phyloP scores from a whole-genome alignment of 257 asterid genomes.

The Salvia miltiorrhiza region DNA sequence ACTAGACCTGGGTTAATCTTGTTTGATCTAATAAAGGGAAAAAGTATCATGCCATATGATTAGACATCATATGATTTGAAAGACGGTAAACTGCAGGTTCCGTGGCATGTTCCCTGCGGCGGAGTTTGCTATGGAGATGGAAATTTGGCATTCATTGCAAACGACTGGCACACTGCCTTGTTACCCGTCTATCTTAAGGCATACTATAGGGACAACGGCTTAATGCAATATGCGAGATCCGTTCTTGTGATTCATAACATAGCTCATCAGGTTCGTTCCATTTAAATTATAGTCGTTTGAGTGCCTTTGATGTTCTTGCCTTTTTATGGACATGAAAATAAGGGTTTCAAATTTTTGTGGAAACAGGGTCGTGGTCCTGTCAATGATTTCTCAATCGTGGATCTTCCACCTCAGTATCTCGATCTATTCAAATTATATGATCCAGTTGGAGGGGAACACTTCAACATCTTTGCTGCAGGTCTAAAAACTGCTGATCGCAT shows the following conservation, averaged over 20 bases:
- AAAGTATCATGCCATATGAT: neutral
- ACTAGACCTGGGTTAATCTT: neutral
- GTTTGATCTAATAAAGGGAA: neutral
- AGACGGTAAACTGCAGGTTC: constrained; percentile 52
- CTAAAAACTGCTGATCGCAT: constrained; percentile 79
- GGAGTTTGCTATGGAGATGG: constrained; percentile 98
- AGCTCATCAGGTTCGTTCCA: constrained; percentile 87
- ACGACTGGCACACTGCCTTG: constrained; percentile 98
- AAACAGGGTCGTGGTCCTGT: constrained; percentile 95
- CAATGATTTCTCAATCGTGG: constrained; percentile 56
- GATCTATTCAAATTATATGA: constrained; percentile 73
- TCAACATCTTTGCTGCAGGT: constrained; percentile 95
- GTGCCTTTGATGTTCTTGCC: constrained; percentile 1
- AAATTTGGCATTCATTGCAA: constrained; percentile 86
- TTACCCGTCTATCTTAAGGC: constrained; percentile 96
- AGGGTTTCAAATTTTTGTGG: constrained; percentile 1
- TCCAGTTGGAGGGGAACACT: constrained; percentile 92
- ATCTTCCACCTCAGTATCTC: constrained; percentile 71
- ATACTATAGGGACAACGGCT: constrained; percentile 83
- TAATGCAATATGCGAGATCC: constrained; percentile 82
- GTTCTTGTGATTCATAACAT: constrained; percentile 92
- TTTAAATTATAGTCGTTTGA: neutral
- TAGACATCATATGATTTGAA: constrained; percentile 6
- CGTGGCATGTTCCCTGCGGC: constrained; percentile 98
- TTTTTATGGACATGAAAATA: neutral